Base-by-base conservation (phyloP, 257 asterid genomes). In the Capsicum rhomboideum region DNA sequence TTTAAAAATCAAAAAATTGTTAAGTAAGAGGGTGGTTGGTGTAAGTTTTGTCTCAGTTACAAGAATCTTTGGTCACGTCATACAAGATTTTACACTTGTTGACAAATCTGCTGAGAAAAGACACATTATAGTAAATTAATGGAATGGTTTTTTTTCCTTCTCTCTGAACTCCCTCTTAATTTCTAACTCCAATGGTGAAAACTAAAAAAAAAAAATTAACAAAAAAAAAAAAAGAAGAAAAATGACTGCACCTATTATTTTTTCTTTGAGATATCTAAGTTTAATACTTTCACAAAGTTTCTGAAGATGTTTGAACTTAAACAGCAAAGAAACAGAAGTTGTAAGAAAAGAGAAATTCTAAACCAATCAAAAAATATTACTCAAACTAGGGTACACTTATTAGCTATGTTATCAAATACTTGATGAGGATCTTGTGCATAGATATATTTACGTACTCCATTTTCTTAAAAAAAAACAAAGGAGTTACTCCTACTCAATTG, bases 61-160 rank as follows among this genome's bases (percentile, higher is more conserved):
- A 87, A 91, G 93, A 93, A 95, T 92, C 92, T 95, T 93, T 92
- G 86, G 88, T 91, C 93, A 89, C 92, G 93, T 92, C 97, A 93
- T 44, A 84, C 91, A 89, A 56, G 93, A 92, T 91, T 88, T 90
- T 87, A 91, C 91, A 86, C 90, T 88, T 92, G 90, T 90, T 84
- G 86, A 90, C 89, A 84, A 87, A 82, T 84, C 79, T 83, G 92
- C 72, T 82, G 92, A 87, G 88, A 86, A 81, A 90, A 85, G 86
- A 83, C 61, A 84, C 53, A 81, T 37, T 55, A 28, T 46, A 26
- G 74, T 46, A 59, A 68, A 18, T 46, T 82, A 55, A 46, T 26
- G 63, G 56, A 28, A 77, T 26, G 63, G 82, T 26, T 50, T 75
- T 8, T 13, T 46, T 46, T 0, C 23, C 42, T 18, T 8, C 31